A percentile compares a stretch with the other conserved stretches of the same genome.
Conservation (phyloP, 2,329 filamentous ascomycete genomes). For the Ophiostoma pallidulum region DNA sequence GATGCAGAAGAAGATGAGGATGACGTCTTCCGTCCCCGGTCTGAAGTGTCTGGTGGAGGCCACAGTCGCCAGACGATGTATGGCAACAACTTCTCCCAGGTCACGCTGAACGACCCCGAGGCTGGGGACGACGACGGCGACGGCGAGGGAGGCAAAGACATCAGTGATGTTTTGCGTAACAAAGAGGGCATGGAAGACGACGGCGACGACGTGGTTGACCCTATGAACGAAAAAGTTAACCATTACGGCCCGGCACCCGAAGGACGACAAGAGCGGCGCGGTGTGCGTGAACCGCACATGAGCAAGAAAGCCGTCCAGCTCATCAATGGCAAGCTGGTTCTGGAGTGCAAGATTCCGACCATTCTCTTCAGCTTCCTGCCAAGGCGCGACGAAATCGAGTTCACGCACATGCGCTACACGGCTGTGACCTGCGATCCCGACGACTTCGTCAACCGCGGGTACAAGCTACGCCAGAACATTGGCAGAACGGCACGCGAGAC, state of each 20-base stretch:
- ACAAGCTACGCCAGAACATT: conserved; percentile 75
- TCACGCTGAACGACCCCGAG: conserved; percentile 40
- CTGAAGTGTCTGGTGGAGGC: conserved; percentile 35
- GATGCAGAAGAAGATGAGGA: conserved; percentile 37
- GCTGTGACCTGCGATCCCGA: conserved; percentile 89
- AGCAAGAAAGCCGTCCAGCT: conserved; percentile 88
- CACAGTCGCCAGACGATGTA: conserved; percentile 27
- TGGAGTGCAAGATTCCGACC: conserved; percentile 98
- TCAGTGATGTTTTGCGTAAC: conserved; percentile 15
- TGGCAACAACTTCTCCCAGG: conserved; percentile 38
- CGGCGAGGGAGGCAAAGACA: conserved; percentile 19
- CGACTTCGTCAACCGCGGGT: conserved; percentile 89
- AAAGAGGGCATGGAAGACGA: conserved; percentile 2
- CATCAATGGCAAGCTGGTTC: conserved; percentile 93
- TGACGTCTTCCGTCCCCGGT: conserved; percentile 55
- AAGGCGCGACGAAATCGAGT: conserved; percentile 84
- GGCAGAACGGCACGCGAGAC: conserved; percentile 90
- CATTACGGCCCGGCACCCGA: conserved; percentile 83
- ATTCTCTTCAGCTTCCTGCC: conserved; percentile 97
- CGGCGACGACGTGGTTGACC: not conserved
- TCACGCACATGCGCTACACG: conserved; percentile 92
- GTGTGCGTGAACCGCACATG: conserved; percentile 79
- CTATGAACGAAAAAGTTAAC: conserved; percentile 51
- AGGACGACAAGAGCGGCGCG: conserved; percentile 77
- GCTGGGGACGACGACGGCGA: conserved; percentile 20